Percentiles rank a stretch among this genome's conserved stretches.
These are phyloP conservation scores for Leonotis leonurus DNA, from an alignment of 257 asterid genomes.

Conservation along the genomic window DNA sequence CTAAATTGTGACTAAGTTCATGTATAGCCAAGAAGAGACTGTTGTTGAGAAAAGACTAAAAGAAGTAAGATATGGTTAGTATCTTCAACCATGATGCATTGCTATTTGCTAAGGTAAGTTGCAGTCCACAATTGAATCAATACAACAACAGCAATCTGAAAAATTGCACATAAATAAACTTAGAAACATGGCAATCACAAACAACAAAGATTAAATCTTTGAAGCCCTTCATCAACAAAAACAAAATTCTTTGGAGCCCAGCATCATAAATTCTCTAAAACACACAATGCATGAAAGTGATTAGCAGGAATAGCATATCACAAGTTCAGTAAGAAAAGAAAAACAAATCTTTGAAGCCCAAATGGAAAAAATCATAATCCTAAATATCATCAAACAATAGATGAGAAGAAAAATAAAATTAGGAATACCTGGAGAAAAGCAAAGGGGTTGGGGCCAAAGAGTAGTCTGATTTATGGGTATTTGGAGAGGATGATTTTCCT, in stretches of 20 bases:
- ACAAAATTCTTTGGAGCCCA: neutral
- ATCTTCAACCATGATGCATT: conserved; percentile 66
- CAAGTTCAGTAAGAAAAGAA: neutral
- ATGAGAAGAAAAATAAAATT: neutral
- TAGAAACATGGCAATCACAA: neutral
- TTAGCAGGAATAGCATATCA: neutral
- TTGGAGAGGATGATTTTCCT: conserved; percentile 80
- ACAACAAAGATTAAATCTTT: neutral
- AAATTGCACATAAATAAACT: neutral
- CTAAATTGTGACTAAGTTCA: conserved; percentile 90
- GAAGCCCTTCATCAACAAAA: neutral
- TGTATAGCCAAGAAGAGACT: conserved; percentile 93
- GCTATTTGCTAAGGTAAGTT: conserved; percentile 40
- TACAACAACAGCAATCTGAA: conserved; percentile 71
- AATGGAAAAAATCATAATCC: neutral
- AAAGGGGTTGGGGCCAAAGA: conserved; percentile 86
- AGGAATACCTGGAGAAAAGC: conserved; percentile 64
- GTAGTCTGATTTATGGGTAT: conserved; percentile 74
- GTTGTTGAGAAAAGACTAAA: conserved; percentile 92
- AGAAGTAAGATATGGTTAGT: conserved; percentile 56
- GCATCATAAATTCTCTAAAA: neutral
- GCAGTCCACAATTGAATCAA: conserved; percentile 90
- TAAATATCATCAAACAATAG: neutral
- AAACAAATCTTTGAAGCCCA: neutral
- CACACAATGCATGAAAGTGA: conserved; percentile 9